Evolutionary conservation across 2,329 filamentous ascomycete species (phyloP).

Genomic region (Metarhizium humberi): DNA sequence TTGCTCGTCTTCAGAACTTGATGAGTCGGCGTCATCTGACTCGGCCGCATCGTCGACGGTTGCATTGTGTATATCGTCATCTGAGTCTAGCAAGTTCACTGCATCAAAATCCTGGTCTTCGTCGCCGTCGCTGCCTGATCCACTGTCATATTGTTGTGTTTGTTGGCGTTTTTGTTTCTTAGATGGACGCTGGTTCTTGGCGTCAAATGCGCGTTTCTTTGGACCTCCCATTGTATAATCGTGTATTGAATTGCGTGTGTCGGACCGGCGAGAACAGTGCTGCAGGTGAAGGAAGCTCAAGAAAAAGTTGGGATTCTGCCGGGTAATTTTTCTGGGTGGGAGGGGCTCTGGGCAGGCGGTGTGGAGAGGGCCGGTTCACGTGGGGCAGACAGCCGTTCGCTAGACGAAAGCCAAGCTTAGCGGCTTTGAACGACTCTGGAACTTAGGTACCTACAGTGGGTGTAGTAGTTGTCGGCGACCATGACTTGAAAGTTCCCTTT

Average conservation of each 20-base stretch:
- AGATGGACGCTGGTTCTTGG: constrained; percentile 28
- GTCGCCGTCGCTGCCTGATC: constrained; percentile 31
- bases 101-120: constrained; percentile 36
- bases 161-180: constrained; percentile 45
- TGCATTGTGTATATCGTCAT: constrained; percentile 47
- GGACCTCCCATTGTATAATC: constrained; percentile 21
- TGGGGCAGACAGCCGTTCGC: too few species aligned
- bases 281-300: background rate
- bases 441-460: too few species aligned
- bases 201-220: constrained; percentile 23
- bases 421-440: too few species aligned
- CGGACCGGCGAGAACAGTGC: background rate
- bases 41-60: constrained; percentile 38
- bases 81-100: constrained; percentile 46
- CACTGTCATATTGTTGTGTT: constrained; percentile 37
- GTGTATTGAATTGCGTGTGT: background rate
- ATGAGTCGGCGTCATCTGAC: constrained; percentile 25
- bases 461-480: too few species aligned
- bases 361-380: background rate
- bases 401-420: too few species aligned
- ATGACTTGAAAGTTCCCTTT: too few species aligned
- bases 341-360: constrained; percentile 8
- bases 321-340: constrained; percentile 7
- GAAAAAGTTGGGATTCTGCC: constrained; percentile 11
- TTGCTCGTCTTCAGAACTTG: constrained; percentile 27